Conservation (phyloP, 1,284 basidiomycete species). For the Marasmius fiardii region DNA sequence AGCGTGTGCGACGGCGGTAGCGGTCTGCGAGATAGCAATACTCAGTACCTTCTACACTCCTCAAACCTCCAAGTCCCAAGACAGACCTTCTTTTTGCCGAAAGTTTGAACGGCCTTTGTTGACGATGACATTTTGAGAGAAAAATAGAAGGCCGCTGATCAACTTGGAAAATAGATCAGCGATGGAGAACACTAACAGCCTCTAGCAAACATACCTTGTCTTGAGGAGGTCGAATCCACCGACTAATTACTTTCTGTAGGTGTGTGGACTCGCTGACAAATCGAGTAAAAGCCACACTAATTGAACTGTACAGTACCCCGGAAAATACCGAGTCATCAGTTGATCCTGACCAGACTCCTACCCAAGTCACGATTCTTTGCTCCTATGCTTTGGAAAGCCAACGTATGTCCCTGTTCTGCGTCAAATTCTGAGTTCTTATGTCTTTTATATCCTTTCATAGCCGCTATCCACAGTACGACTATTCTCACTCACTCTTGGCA, state of each 20-base stretch:
- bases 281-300: neutral
- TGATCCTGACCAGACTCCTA: neutral
- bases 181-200: slow-evolving; percentile 7
- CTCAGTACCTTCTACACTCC: neutral
- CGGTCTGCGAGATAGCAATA: slow-evolving; percentile 59
- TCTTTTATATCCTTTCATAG: neutral
- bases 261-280: slow-evolving; percentile 5
- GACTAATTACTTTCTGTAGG: slow-evolving; percentile 18
- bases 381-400: slow-evolving; percentile 1
- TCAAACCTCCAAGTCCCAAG: neutral
- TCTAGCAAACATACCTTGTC: slow-evolving; percentile 15
- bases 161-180: slow-evolving; percentile 18
- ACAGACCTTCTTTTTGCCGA: slow-evolving; percentile 98
- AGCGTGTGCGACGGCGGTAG: slow-evolving; percentile 94
- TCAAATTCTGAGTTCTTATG: neutral
- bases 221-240: slow-evolving; percentile 41
- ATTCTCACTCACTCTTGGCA: neutral
- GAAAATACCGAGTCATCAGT: neutral
- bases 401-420: neutral
- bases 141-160: slow-evolving; percentile 10
- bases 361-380: neutral
- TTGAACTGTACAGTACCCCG: neutral
- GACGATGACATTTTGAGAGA: slow-evolving; percentile 64
- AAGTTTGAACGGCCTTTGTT: slow-evolving; percentile 90
- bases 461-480: neutral